Conservation (phyloP, 2,329 filamentous ascomycete genomes). For the Myrmaecium sp. region DNA sequence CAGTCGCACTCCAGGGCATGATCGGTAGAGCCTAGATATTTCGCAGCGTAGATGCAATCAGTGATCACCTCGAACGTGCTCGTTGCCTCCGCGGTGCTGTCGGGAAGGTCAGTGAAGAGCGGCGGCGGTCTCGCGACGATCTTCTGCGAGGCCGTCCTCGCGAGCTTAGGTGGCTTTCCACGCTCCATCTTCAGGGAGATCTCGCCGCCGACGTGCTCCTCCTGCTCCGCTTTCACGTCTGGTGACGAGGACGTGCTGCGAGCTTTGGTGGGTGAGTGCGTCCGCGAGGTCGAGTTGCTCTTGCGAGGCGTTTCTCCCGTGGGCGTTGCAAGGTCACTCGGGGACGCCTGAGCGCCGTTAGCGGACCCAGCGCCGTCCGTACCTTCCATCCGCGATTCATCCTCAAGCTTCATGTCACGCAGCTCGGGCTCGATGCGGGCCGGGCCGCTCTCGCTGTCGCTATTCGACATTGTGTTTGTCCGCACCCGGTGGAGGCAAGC, state of each 20-base stretch:
- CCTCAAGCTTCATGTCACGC: constrained; percentile 28
- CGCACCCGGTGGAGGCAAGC: constrained; percentile 3
- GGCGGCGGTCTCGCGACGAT: constrained; percentile 42
- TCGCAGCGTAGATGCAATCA: constrained; percentile 80
- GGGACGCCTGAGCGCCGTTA: constrained; percentile 7
- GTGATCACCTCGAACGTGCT: constrained; percentile 64
- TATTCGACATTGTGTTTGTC: constrained; percentile 20
- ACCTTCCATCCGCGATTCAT: constrained; percentile 13
- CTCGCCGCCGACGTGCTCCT: constrained; percentile 41
- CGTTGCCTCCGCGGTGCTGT: constrained; percentile 62
- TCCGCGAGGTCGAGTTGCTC: constrained; percentile 11
- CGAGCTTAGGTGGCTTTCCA: constrained; percentile 51
- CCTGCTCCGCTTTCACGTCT: constrained; percentile 22
- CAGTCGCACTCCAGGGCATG: constrained; percentile 94
- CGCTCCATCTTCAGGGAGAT: constrained; percentile 47
- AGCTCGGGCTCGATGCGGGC: constrained; percentile 26
- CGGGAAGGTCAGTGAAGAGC: constrained; percentile 58
- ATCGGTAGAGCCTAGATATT: constrained; percentile 79
- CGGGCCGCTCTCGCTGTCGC: constrained; percentile 16
- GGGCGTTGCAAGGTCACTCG: constrained; percentile 11
- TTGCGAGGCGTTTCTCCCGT: constrained; percentile 13
- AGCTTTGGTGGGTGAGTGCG: constrained; percentile 18
- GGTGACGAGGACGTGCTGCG: constrained; percentile 19
- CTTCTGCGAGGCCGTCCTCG: constrained; percentile 60
- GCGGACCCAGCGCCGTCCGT: constrained; percentile 10